Conservation (phyloP, 495 filamentous ascomycete genomes). For the Astrothelium macrocarpum region DNA sequence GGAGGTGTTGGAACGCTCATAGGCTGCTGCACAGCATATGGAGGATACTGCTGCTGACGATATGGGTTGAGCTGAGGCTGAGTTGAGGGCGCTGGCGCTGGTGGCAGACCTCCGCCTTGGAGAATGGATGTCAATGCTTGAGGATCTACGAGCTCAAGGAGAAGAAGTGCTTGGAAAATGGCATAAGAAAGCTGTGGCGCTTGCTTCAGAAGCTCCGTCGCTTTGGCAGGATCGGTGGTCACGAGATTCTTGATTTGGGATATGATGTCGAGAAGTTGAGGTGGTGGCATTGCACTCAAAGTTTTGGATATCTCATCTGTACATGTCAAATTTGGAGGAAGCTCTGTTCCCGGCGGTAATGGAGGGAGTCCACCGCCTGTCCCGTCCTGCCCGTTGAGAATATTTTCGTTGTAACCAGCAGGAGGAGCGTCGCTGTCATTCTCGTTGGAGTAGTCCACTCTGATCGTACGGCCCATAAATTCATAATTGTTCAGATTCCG, state of each 20-base stretch:
- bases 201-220: slow-evolving; percentile 75
- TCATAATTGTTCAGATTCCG: slow-evolving; percentile 95
- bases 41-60: slow-evolving; percentile 27
- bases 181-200: slow-evolving; percentile 92
- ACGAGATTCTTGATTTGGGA: slow-evolving; percentile 88
- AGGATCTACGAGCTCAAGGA: slow-evolving; percentile 85
- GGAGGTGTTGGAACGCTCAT: slow-evolving; percentile 44
- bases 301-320: slow-evolving; percentile 88
- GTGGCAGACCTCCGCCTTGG: slow-evolving; percentile 37
- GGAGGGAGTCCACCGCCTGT: slow-evolving; percentile 50
- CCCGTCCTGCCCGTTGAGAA: slow-evolving; percentile 31
- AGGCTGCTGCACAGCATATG: slow-evolving; percentile 15
- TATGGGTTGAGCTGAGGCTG: slow-evolving; percentile 30
- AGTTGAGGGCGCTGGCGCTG: slow-evolving; percentile 25
- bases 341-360: slow-evolving; percentile 72
- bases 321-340: slow-evolving; percentile 69
- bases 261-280: slow-evolving; percentile 89
- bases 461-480: slow-evolving; percentile 86
- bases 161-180: slow-evolving; percentile 86
- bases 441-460: slow-evolving; percentile 92
- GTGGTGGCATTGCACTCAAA: slow-evolving; percentile 69
- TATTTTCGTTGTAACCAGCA: slow-evolving; percentile 13
- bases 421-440: slow-evolving; percentile 50
- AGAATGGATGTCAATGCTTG: slow-evolving; percentile 47
- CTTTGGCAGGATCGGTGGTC: slow-evolving; percentile 67